Evolutionary conservation across 78 protist species (phyloP).

Genomic region (Cyanophora paradoxa): DNA sequence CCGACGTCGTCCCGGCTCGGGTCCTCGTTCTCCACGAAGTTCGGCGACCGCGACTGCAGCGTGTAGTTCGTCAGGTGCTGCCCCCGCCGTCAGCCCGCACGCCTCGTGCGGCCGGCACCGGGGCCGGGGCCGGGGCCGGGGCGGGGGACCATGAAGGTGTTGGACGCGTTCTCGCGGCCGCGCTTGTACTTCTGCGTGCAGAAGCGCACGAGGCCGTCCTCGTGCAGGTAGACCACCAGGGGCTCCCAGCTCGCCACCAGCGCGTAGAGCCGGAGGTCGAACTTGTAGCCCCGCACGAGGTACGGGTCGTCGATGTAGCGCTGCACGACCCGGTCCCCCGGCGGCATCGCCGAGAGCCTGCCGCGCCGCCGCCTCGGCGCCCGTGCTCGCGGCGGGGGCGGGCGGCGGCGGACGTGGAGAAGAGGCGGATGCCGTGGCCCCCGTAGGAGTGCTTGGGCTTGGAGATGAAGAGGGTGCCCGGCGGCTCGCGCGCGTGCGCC

Average conservation of each 20-base stretch:
- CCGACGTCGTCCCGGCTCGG: background rate
- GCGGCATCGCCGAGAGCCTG: no score
- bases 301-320: slow-evolving; percentile 10
- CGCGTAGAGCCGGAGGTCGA: slow-evolving; percentile 27
- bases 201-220: slow-evolving; percentile 27
- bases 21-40: slow-evolving; percentile 8
- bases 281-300: slow-evolving; percentile 15
- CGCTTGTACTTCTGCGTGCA: slow-evolving; percentile 24
- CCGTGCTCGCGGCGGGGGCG: no score
- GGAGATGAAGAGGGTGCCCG: no score
- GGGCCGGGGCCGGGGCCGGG: no score
- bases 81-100: no score
- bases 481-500: no score
- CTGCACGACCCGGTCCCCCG: background rate
- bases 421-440: no score
- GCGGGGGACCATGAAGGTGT: no score
- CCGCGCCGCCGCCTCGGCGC: no score
- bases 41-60: background rate
- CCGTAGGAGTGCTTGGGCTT: no score
- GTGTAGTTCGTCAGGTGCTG: slow-evolving; percentile 25
- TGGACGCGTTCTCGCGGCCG: background rate
- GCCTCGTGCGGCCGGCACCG: no score
- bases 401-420: no score
- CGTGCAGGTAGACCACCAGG: slow-evolving; percentile 17
- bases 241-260: background rate